These are phyloP conservation scores for Macrophomina phaseolina DNA, from an alignment of 2,329 filamentous ascomycete genomes.

Conservation along the genomic window DNA sequence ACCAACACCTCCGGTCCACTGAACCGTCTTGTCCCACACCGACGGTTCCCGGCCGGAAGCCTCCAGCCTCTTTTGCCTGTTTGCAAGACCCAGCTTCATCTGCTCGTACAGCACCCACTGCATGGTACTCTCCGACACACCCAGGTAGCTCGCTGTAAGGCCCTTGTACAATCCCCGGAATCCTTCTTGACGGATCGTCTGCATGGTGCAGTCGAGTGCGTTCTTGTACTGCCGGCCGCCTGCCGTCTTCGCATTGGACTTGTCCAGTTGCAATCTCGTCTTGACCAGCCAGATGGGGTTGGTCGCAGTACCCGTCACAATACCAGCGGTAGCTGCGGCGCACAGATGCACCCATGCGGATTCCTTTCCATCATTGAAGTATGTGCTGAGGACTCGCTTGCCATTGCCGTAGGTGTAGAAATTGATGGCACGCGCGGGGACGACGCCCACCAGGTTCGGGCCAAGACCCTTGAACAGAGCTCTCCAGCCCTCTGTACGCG, in stretches of 20 bases:
- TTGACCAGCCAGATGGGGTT: constrained; percentile 98
- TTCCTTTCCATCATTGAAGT: constrained; percentile 73
- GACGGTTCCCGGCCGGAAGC: constrained; percentile 67
- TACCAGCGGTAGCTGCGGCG: constrained; percentile 77
- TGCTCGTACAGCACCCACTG: constrained; percentile 97
- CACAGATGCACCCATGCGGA: constrained; percentile 78
- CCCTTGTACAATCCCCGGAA: constrained; percentile 85
- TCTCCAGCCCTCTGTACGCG: constrained; percentile 79
- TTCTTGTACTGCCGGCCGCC: constrained; percentile 79
- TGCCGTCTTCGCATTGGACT: constrained; percentile 69
- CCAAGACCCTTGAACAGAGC: constrained; percentile 93
- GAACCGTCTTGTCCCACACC: constrained; percentile 74
- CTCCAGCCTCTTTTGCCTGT: constrained; percentile 63
- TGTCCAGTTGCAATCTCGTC: constrained; percentile 89
- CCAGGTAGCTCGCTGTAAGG: constrained; percentile 88
- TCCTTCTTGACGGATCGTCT: constrained; percentile 82
- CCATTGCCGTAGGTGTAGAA: constrained; percentile 94
- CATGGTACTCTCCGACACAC: constrained; percentile 85
- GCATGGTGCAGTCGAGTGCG: constrained; percentile 83
- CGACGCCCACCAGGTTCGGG: constrained; percentile 86
- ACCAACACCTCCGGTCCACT: constrained; percentile 78
- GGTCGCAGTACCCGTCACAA: constrained; percentile 87
- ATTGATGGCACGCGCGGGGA: constrained; percentile 88
- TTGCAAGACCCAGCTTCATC: constrained; percentile 76
- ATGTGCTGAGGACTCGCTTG: constrained; percentile 78